A percentile compares a stretch with the other conserved stretches of the same genome.
Evolutionary conservation across 257 asterid species (phyloP).

Genomic region (Gentiana dahurica): DNA sequence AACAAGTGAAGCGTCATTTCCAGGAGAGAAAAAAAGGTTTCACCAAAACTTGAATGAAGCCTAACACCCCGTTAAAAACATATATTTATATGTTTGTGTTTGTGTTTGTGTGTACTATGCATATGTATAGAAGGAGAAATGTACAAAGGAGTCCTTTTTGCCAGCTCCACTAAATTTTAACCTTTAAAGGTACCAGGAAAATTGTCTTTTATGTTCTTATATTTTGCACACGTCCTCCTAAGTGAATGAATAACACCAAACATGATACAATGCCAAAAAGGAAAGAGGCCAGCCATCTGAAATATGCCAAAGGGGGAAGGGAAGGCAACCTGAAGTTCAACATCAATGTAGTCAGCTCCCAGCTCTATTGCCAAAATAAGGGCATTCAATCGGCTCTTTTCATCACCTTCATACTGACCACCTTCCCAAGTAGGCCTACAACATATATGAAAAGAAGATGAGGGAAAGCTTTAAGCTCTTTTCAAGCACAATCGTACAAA

Average conservation of each 20-base stretch:
- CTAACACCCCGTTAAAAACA: too few species aligned
- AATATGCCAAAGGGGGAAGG: slow-evolving; percentile 2
- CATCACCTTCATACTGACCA: slow-evolving; percentile 87
- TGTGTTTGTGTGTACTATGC: too few species aligned
- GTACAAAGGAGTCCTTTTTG: too few species aligned
- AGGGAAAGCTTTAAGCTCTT: too few species aligned
- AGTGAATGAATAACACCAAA: not conserved
- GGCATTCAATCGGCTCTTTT: slow-evolving; percentile 45
- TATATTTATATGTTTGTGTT: too few species aligned
- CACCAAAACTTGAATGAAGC: too few species aligned
- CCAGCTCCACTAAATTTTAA: too few species aligned
- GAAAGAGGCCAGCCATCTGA: not conserved
- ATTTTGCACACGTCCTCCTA: not conserved
- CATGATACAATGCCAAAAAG: too few species aligned
- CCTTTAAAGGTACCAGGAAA: too few species aligned
- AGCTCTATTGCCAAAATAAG: slow-evolving; percentile 79
- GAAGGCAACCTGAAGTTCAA: slow-evolving; percentile 74
- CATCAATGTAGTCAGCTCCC: slow-evolving; percentile 97
- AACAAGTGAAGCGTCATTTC: not conserved
- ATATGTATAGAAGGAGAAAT: too few species aligned
- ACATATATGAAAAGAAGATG: slow-evolving; percentile 6
- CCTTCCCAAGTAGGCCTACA: slow-evolving; percentile 96
- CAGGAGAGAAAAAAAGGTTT: not conserved
- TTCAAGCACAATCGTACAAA: too few species aligned
- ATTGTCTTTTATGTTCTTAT: too few species aligned